phyloP scores from a whole-genome alignment of 179 eudicot species.

The Spergularia azorica region DNA sequence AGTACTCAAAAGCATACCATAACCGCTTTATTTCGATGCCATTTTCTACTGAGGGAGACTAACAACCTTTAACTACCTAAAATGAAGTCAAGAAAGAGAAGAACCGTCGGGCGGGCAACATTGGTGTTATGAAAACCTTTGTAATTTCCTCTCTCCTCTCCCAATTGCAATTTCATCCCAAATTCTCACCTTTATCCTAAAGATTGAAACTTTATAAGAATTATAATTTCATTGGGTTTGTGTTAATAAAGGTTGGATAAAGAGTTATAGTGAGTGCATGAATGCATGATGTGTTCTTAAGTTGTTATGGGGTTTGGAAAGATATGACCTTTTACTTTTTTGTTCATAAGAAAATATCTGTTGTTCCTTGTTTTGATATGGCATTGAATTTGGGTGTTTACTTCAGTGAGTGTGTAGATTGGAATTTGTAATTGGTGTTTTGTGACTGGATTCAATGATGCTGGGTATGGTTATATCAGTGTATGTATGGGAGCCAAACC shows the following conservation, averaged over 20 bases:
- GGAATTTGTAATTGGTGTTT: background rate
- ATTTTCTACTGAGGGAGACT: too few relatives aligned
- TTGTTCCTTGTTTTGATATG: background rate
- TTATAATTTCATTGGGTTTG: background rate
- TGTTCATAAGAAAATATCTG: too few relatives aligned
- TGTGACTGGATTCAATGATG: background rate
- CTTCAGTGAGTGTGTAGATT: background rate
- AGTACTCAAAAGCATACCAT: too few relatives aligned
- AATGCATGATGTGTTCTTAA: background rate
- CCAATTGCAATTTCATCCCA: background rate
- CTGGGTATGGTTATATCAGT: too few relatives aligned
- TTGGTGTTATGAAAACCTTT: constrained; percentile 83
- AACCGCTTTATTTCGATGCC: too few relatives aligned
- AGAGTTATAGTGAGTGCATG: too few relatives aligned
- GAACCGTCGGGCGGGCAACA: constrained; percentile 78
- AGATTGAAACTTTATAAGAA: background rate
- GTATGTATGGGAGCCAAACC: too few relatives aligned
- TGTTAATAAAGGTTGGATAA: background rate
- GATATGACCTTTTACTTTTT: background rate
- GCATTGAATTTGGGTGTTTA: background rate
- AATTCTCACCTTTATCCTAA: background rate
- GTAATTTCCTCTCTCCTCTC: constrained; percentile 27
- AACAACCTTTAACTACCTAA: too few relatives aligned
- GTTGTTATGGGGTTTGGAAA: background rate
- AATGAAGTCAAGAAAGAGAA: constrained; percentile 77